Conservation (phyloP, 2,329 filamentous ascomycete species). For the Hymenoscyphus linearis region DNA sequence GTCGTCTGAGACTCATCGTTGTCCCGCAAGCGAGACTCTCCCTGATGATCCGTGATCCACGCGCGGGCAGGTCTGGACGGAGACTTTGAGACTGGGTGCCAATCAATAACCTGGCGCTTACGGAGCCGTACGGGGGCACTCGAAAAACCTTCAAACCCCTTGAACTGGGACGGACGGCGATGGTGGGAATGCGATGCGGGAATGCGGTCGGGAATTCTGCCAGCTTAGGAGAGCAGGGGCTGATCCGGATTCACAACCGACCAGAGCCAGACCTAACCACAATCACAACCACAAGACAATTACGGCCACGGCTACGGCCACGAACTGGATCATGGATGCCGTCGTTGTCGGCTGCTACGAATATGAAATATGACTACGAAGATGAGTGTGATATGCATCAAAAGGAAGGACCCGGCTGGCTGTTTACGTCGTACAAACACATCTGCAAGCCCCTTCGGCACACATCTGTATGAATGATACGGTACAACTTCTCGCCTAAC, state of each 20-base stretch:
- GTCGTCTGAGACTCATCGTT: slow-evolving; percentile 1
- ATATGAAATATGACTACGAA: too few species aligned
- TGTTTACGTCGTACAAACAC: background rate
- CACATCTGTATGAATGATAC: background rate
- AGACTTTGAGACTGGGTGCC: background rate
- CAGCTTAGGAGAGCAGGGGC: background rate
- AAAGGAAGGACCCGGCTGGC: background rate
- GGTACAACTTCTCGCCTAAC: background rate
- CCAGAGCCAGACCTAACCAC: too few species aligned
- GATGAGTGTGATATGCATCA: background rate
- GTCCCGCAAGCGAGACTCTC: slow-evolving; percentile 2
- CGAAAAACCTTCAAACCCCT: background rate
- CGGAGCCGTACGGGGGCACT: background rate
- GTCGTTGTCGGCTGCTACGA: background rate
- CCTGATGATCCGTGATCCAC: slow-evolving; percentile 3
- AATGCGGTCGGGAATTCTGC: slow-evolving; percentile 6
- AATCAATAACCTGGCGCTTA: slow-evolving; percentile 1
- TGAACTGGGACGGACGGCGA: background rate
- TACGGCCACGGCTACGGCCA: background rate
- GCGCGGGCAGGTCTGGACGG: background rate
- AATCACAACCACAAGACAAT: too few species aligned
- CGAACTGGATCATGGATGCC: background rate
- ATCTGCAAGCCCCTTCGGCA: background rate
- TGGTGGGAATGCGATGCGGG: background rate
- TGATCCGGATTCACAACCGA: background rate